Evolutionary conservation across 768 basidiomycete genomes (phyloP).

Genomic region (Lactarius quietus): DNA sequence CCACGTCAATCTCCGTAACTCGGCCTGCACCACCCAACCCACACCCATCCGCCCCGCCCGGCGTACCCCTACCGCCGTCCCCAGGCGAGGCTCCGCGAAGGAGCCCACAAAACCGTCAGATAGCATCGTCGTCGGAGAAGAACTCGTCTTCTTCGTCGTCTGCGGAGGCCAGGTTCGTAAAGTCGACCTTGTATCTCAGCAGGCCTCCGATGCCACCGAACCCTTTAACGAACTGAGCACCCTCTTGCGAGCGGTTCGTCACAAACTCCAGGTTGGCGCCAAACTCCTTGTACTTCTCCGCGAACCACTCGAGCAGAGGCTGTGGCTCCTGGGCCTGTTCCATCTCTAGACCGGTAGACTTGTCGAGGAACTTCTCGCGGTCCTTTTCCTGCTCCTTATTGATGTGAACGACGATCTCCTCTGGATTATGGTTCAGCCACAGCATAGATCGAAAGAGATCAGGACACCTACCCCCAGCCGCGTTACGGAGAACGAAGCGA

Average conservation of each 20-base stretch:
- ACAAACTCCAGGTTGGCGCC: slow-evolving; percentile 95
- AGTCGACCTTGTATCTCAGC: slow-evolving; percentile 96
- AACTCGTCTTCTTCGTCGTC: slow-evolving; percentile 87
- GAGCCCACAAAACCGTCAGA: slow-evolving; percentile 90
- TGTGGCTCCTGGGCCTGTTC: slow-evolving; percentile 80
- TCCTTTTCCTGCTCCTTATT: slow-evolving; percentile 88
- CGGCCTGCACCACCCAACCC: not conserved
- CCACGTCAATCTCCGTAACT: slow-evolving; percentile 3
- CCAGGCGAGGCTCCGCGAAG: slow-evolving; percentile 64
- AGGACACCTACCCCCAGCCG: slow-evolving; percentile 67
- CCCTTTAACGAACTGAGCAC: slow-evolving; percentile 96
- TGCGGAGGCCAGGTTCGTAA: slow-evolving; percentile 67
- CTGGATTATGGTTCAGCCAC: slow-evolving; percentile 37
- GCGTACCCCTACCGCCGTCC: slow-evolving; percentile 46
- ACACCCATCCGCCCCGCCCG: slow-evolving; percentile 56
- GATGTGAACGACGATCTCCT: slow-evolving; percentile 78
- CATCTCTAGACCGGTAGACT: slow-evolving; percentile 95
- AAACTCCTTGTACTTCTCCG: slow-evolving; percentile 98
- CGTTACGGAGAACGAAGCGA: slow-evolving; percentile 85
- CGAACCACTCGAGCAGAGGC: slow-evolving; percentile 94
- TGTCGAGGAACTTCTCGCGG: slow-evolving; percentile 92
- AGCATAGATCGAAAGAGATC: not conserved
- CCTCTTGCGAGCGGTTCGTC: slow-evolving; percentile 95
- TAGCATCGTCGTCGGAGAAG: slow-evolving; percentile 66
- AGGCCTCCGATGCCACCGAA: slow-evolving; percentile 98